Evolutionary conservation across 805 yeast genomes (phyloP).

Genomic region (Ogataea zsoltii): DNA sequence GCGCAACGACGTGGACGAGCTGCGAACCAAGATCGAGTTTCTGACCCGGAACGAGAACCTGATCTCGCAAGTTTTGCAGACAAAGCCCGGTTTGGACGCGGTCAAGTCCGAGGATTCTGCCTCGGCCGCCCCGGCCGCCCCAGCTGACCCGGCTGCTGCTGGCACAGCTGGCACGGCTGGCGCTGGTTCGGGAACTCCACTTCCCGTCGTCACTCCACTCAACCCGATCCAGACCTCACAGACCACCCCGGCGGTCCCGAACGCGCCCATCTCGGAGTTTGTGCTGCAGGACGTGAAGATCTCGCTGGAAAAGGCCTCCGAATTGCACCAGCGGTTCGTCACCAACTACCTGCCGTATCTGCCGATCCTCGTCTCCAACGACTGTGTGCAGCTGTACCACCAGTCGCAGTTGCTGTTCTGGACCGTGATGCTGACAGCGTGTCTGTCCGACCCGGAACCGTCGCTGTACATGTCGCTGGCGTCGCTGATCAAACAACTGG

Average conservation of each 20-base stretch:
- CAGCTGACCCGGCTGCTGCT: background rate
- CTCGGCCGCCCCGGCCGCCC: background rate
- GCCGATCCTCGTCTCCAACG: conserved; percentile 72
- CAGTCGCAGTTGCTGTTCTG: conserved; percentile 86
- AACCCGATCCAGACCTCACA: conserved; percentile 20
- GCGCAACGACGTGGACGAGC: conserved; percentile 81
- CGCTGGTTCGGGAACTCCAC: too few species aligned
- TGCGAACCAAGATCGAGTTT: conserved; percentile 70
- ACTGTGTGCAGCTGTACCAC: conserved; percentile 74
- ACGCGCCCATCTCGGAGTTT: conserved; percentile 55
- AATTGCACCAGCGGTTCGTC: conserved; percentile 70
- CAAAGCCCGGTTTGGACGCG: background rate
- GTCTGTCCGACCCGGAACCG: conserved; percentile 86
- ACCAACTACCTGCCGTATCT: conserved; percentile 68
- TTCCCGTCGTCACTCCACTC: conserved; percentile 21
- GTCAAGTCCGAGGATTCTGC: conserved; percentile 3
- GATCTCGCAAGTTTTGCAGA: conserved; percentile 60
- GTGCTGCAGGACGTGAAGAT: conserved; percentile 74
- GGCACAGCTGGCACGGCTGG: background rate
- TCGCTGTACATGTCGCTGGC: conserved; percentile 73
- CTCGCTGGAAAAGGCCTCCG: conserved; percentile 65
- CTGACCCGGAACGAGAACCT: conserved; percentile 65
- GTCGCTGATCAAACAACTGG: conserved; percentile 77
- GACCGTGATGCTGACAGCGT: conserved; percentile 87
- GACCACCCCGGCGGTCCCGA: conserved; percentile 21